Evolutionary conservation across 2,329 filamentous ascomycete genomes (phyloP), one percentile per base, ranked within the genome.

Genomic region (Penicillium hesseltinei): DNA sequence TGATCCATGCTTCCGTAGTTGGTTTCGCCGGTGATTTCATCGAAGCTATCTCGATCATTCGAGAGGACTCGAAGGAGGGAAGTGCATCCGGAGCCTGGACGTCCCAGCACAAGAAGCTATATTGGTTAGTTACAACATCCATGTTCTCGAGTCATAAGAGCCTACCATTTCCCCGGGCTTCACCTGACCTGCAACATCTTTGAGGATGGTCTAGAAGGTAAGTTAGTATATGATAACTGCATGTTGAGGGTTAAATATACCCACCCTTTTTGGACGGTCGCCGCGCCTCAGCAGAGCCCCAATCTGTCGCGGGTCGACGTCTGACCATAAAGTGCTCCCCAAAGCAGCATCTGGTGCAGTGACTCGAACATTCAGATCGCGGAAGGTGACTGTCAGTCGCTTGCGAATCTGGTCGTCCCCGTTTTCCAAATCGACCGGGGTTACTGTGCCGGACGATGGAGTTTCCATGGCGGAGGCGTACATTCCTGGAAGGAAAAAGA

Each of bases 1-100:
- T 82, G 77, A 57, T 80, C 74, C 31, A 82, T 84, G 25, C 80
- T 80, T 44, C 82, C 82, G 62, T 86, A 81, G 17, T 70, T 71
- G 17, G 76, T 76, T 29, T 77, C 75, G 0, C 87, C 87, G 0
- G 75, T 70, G 2, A 89, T 80, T 5, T 78, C 77, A 42, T 82
- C 78, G 58, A 83, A 90, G 0, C 85, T 84, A 3, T 72, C 75
- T 38, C 87, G 76, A 59, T 84, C 81, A 66, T 90, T 91, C 42
- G 86, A 82, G 4, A 91, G 77, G 49, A 88, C 78, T 61, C 88
- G 89, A 19, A 91, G 78, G 15, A 91, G 80, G 0, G 88, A 88
- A 0, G 88, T 89, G 70, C 88, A 91, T 21, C 88, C 88, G 5
- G 85, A 81, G 0, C 87, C 88, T 0, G 88, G 87, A 1, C 86